Evolutionary conservation across 768 basidiomycete species (phyloP).

Genomic region (Hygrocybe punicea): DNA sequence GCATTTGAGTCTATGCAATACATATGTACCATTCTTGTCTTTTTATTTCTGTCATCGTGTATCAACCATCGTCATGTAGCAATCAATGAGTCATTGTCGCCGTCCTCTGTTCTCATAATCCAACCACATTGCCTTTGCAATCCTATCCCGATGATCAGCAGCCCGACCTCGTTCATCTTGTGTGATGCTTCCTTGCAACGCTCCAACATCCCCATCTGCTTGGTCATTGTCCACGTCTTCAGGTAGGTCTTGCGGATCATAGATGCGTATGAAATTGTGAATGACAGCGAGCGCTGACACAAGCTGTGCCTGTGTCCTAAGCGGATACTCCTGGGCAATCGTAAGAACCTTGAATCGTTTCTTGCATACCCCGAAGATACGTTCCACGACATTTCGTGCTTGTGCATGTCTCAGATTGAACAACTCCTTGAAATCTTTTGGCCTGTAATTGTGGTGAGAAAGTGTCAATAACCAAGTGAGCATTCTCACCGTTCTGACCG

Average conservation of each 20-base stretch:
- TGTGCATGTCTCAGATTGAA: conserved; percentile 38
- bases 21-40: neutral
- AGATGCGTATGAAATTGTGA: conserved; percentile 32
- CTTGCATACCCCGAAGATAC: conserved; percentile 38
- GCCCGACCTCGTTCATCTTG: conserved; percentile 7
- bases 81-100: neutral
- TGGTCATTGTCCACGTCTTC: conserved; percentile 9
- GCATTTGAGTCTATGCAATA: no score
- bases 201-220: neutral
- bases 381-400: conserved; percentile 36
- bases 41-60: neutral
- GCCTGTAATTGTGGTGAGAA: conserved; percentile 21
- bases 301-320: conserved; percentile 28
- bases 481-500: conserved; percentile 14
- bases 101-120: neutral
- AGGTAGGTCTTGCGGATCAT: conserved; percentile 30
- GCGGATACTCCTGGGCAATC: conserved; percentile 19
- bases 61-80: neutral
- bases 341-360: conserved; percentile 17
- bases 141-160: conserved; percentile 8
- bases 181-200: neutral
- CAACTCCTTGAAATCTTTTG: conserved; percentile 31
- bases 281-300: conserved; percentile 24
- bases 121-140: conserved; percentile 14
- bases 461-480: conserved; percentile 8